phyloP scores from a whole-genome alignment of 1,139 yeast genomes.

The Pichia sp. region DNA sequence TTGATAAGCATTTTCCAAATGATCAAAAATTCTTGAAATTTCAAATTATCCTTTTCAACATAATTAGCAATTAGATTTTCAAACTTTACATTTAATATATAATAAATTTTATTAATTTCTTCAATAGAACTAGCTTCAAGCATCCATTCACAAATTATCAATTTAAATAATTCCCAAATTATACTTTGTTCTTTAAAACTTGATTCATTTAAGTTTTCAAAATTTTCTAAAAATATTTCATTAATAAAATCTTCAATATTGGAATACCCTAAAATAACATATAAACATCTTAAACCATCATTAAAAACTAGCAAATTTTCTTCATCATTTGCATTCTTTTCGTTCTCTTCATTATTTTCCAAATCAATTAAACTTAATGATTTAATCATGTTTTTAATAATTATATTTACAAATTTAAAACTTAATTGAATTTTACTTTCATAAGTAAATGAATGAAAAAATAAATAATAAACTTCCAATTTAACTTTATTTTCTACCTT shows the following conservation, averaged over 20 bases:
- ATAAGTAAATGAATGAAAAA: constrained; percentile 6
- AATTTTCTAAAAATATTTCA: constrained; percentile 2
- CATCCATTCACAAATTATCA: constrained; percentile 9
- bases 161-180: constrained; percentile 9
- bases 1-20: constrained; percentile 7
- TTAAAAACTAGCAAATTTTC: background rate
- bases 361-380: background rate
- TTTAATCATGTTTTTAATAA: background rate
- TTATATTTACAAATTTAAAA: constrained; percentile 3
- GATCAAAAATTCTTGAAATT: constrained; percentile 6
- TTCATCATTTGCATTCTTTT: background rate
- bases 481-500: background rate
- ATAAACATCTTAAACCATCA: constrained; percentile 8
- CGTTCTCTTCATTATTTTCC: background rate
- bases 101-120: background rate
- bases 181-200: constrained; percentile 3
- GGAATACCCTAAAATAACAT: background rate
- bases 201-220: constrained; percentile 1
- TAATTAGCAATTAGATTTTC: background rate
- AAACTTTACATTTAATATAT: background rate
- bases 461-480: constrained; percentile 8
- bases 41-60: constrained; percentile 10
- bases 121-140: background rate
- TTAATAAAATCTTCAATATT: constrained; percentile 6
- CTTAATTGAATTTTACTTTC: constrained; percentile 1